Conservation (phyloP, 805 yeast genomes). For the Dipodascus geniculatus region DNA sequence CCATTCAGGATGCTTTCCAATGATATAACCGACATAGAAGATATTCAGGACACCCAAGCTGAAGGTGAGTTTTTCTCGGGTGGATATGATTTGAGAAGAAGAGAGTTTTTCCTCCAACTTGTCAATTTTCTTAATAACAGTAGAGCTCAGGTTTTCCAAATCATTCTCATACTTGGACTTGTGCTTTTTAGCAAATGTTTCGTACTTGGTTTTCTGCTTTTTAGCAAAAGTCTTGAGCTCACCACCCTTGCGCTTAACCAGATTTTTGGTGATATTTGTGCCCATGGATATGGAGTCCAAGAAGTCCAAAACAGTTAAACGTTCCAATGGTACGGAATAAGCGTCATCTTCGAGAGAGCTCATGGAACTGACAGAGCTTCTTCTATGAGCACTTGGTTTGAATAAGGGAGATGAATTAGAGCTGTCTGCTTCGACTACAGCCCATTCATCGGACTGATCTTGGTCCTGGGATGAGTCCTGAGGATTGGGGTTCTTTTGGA, state of each 20-base stretch:
- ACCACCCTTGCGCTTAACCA: slow-evolving; percentile 18
- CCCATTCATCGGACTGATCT: neutral
- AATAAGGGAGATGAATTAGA: neutral
- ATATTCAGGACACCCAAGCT: slow-evolving; percentile 58
- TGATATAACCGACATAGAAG: slow-evolving; percentile 58
- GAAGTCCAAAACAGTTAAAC: slow-evolving; percentile 23
- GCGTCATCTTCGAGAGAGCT: slow-evolving; percentile 12
- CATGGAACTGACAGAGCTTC: slow-evolving; percentile 11
- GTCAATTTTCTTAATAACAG: slow-evolving; percentile 19
- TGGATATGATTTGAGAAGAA: slow-evolving; percentile 22
- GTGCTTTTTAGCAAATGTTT: slow-evolving; percentile 15
- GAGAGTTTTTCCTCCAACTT: slow-evolving; percentile 20
- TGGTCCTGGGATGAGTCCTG: too few species aligned
- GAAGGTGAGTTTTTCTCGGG: slow-evolving; percentile 70
- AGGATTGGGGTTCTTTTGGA: too few species aligned
- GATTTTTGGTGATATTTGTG: slow-evolving; percentile 17
- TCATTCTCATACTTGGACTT: slow-evolving; percentile 17
- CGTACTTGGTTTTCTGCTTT: slow-evolving; percentile 12
- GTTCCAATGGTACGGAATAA: slow-evolving; percentile 16
- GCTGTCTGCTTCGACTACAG: neutral
- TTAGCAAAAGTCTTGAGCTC: slow-evolving; percentile 19
- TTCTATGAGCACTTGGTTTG: slow-evolving; percentile 7
- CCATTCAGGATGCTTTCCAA: slow-evolving; percentile 66
- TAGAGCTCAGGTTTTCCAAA: slow-evolving; percentile 20
- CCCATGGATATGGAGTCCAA: slow-evolving; percentile 24